A percentile compares a stretch with the other conserved stretches of the same genome.
phyloP scores from a whole-genome alignment of 495 filamentous ascomycete species.

The Schizothecium vesticola region DNA sequence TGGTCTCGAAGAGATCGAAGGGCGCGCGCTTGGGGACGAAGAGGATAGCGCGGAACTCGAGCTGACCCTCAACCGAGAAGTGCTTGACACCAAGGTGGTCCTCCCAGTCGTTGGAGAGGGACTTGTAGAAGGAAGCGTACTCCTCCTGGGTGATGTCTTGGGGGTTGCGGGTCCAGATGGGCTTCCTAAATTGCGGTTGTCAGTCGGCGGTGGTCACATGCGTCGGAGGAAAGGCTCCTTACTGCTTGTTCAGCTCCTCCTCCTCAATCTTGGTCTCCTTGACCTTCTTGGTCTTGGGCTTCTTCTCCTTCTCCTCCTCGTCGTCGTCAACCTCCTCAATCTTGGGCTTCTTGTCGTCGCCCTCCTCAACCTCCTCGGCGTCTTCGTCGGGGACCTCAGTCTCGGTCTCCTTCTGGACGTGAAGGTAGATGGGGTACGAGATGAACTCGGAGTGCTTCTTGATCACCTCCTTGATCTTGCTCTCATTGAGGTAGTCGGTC shows the following conservation, averaged over 20 bases:
- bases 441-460: conserved; percentile 99
- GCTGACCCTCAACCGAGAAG: conserved; percentile 99
- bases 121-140: conserved; percentile 99
- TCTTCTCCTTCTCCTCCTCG: conserved; percentile 75
- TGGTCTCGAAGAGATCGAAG: conserved; percentile 99
- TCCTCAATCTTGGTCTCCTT: conserved; percentile 98
- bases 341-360: conserved; percentile 77
- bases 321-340: conserved; percentile 76
- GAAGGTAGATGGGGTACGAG: conserved; percentile 99
- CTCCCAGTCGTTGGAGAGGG: conserved; percentile 99
- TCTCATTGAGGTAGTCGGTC: conserved; percentile 94
- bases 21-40: conserved; percentile 99
- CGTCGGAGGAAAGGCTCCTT: not conserved
- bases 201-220: not conserved
- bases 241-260: conserved; percentile 98
- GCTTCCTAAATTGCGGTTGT: conserved; percentile 52
- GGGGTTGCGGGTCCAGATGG: conserved; percentile 99
- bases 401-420: conserved; percentile 98
- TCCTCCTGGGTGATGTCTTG: conserved; percentile 93
- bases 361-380: conserved; percentile 64
- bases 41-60: conserved; percentile 99
- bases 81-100: conserved; percentile 99
- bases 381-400: conserved; percentile 98
- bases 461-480: conserved; percentile 99
- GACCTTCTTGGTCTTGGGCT: conserved; percentile 97